A percentile compares a stretch with the other conserved stretches of the same genome.
These are phyloP conservation scores for Gossypium bickii DNA, from an alignment of 345 rosid species.

Conservation along the genomic window DNA sequence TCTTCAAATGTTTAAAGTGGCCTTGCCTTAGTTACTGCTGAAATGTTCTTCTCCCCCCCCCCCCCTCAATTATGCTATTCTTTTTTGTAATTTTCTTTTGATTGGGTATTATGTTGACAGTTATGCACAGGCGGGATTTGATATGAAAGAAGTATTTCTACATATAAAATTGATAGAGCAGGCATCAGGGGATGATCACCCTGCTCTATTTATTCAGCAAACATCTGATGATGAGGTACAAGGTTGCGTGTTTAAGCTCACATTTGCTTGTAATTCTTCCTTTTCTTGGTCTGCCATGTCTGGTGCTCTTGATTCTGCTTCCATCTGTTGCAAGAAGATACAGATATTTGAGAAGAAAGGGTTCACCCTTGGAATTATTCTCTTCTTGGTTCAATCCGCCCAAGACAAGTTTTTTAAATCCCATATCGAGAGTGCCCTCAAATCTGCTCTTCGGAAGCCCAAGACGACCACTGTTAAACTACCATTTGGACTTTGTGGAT, in stretches of 20 bases:
- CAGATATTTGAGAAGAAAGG: slow-evolving; percentile 96
- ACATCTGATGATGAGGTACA: slow-evolving; percentile 50
- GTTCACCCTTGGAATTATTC: slow-evolving; percentile 70
- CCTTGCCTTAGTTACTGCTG: neutral
- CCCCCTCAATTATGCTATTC: neutral
- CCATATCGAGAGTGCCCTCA: slow-evolving; percentile 69
- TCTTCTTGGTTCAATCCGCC: slow-evolving; percentile 57
- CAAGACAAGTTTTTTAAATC: slow-evolving; percentile 54
- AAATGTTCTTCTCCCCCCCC: neutral
- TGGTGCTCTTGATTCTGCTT: slow-evolving; percentile 67
- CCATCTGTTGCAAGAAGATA: slow-evolving; percentile 74
- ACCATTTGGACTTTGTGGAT: slow-evolving; percentile 91
- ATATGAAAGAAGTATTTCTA: slow-evolving; percentile 88
- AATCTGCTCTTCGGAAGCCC: slow-evolving; percentile 61
- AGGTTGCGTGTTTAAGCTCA: slow-evolving; percentile 59
- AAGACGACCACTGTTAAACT: slow-evolving; percentile 69
- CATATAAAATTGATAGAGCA: slow-evolving; percentile 94
- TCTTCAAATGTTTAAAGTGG: neutral
- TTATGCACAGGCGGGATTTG: slow-evolving; percentile 86
- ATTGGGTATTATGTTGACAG: slow-evolving; percentile 32
- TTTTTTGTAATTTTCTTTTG: neutral
- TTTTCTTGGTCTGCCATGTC: slow-evolving; percentile 84
- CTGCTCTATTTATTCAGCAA: slow-evolving; percentile 72
- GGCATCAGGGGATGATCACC: slow-evolving; percentile 73
- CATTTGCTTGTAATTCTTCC: slow-evolving; percentile 72